Evolutionary conservation across 495 filamentous ascomycete genomes (phyloP), one percentile per base, ranked within the genome.

Genomic region (Daldinia vernicosa): DNA sequence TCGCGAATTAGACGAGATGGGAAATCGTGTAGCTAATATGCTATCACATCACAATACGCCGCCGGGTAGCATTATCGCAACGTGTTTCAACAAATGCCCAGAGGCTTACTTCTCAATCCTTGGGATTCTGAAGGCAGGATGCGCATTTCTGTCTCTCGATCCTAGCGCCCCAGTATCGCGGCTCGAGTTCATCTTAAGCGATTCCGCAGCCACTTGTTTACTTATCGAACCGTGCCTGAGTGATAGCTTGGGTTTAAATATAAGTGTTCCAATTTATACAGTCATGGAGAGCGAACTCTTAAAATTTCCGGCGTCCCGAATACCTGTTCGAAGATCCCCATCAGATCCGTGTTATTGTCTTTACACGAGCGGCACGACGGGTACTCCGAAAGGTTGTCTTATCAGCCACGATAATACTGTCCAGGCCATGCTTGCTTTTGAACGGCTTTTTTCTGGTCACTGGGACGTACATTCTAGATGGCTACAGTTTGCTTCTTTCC

Each of bases 401-500:
- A 84, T 94, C 37, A 92, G 88, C 2, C 92, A 94, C 69, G 84
- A 91, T 63, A 93, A 90, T 74, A 83, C 86, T 0, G 88, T 93
- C 9, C 92, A 94, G 70, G 90, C 90, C 26, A 91, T 94, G 85
- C 82, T 89, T 4, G 87, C 91, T 3, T 93, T 94, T 77, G 84
- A 88, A 67, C 73, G 84, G n/a, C 81, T 94, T 4, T 93, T 94
- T 71, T 60, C 75, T 7, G 86, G 82, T 1, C 89, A 88, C 66
- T 94, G 93, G 93, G 83, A 89, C 66, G 66, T 77, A 3, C 75
- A 86, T 14, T 95, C 93, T 1, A 84, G 89, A 52, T 95, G 91
- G 88, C 81, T 97, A 14, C 93, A 97, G 76, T 97, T 97, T 73
- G 93, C 93, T 6, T 93, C 92, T 0, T 91, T 94, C 60, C 92